Base-by-base conservation (phyloP, 2,329 filamentous ascomycete species). In the Colletotrichum sp. region DNA sequence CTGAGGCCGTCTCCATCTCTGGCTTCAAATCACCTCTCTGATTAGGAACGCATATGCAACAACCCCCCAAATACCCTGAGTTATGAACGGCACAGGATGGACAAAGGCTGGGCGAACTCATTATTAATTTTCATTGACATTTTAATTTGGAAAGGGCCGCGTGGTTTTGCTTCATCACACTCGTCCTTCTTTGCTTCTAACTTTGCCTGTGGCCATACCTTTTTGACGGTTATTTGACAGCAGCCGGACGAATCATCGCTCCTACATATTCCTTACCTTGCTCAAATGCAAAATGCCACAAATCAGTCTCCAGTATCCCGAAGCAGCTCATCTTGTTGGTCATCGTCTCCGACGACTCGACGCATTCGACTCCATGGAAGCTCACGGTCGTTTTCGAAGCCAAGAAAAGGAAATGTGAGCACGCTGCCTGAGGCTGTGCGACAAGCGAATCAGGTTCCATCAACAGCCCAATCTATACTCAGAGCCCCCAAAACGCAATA, bases 311-410 rank as follows among this genome's bases (percentile, higher is more conserved):
- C 1, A 43, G 4, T 10, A 6, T 18, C 16, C 1, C 8, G 16
- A n/a, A 43, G 15, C 5, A 43, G 36, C 9, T 48, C 3, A 48
- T 12, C 43, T 12, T 21, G 3, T 21, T 48, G 9, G 43, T 12
- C 18, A 12, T 48, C 1, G 38, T 48, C 18, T 48, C 18, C 18
- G 10, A 4, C 3, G 9, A 48, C 38, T n/a, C 38, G 18, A 48
- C 5, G 0, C 0, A 10, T 48, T 21, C 38, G 18, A n/a, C 0
- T 10, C 8, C 0, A 5, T 18, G 5, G 38, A 7, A 18, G 5
- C 38, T 48, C 43, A 48, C 18, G 5, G 6, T 10, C 3, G 5
- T 43, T 43, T 43, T 43, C 18, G 0, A 0, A 43, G 18, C 18
- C 18, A 43, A 0, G 16, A 0, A 16, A 18, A 43, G 5, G 38